Conservation (phyloP, 1,284 basidiomycete genomes). For the Puccinia polysora region DNA sequence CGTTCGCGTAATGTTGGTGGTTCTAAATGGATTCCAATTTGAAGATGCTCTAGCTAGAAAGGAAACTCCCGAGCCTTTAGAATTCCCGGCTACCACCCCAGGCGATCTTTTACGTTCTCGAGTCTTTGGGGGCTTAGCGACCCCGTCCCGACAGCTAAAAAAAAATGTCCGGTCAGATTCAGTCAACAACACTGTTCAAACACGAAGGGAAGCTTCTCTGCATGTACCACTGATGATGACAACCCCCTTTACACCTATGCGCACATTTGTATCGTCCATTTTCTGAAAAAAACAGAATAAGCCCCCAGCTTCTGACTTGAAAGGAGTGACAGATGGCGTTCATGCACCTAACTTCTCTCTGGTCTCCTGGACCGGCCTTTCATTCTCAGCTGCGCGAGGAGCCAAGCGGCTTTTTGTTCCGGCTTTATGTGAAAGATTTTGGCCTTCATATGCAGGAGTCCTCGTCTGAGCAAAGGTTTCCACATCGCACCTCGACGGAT, state of each 20-base stretch:
- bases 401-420: not conserved
- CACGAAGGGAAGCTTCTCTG: not conserved
- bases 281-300: slow-evolving; percentile 28
- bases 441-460: not conserved
- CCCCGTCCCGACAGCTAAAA: slow-evolving; percentile 35
- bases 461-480: not conserved
- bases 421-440: not conserved
- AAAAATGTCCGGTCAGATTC: not conserved
- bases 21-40: not conserved
- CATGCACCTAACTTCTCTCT: slow-evolving; percentile 25
- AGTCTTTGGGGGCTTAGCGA: slow-evolving; percentile 24
- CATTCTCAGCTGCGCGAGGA: not conserved
- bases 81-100: not conserved
- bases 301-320: not conserved
- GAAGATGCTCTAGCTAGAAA: not conserved
- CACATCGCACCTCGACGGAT: not conserved
- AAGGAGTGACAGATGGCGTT: not conserved
- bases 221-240: slow-evolving; percentile 39
- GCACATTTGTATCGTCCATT: slow-evolving; percentile 43
- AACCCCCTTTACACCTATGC: slow-evolving; percentile 39
- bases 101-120: not conserved
- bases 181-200: not conserved
- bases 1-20: not conserved
- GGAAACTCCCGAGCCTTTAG: not conserved
- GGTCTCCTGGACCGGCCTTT: not conserved